phyloP scores from a whole-genome alignment of 2,329 filamentous ascomycete species.

The Hymenoscyphus salicellus region DNA sequence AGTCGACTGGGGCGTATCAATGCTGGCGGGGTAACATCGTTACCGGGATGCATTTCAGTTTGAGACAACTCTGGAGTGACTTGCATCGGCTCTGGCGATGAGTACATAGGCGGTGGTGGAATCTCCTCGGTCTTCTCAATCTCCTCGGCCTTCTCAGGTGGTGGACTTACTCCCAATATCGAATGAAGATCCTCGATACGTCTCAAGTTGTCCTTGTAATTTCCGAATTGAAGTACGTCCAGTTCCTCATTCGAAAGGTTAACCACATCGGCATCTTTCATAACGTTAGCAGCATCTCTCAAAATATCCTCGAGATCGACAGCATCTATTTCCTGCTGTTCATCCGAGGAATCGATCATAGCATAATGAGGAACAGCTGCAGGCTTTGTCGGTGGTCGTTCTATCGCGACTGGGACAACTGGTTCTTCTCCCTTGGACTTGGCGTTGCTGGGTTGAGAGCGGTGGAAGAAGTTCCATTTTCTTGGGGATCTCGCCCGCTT shows the following conservation, averaged over 20 bases:
- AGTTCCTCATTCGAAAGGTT: constrained; percentile 32
- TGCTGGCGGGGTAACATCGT: constrained; percentile 8
- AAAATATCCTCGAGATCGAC: constrained; percentile 48
- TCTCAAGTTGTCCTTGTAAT: constrained; percentile 28
- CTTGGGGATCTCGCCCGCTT: constrained; percentile 53
- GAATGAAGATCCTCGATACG: constrained; percentile 24
- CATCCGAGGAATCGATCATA: constrained; percentile 58
- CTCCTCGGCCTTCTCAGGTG: constrained; percentile 9
- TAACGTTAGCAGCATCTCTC: constrained; percentile 37
- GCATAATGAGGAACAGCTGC: constrained; percentile 56
- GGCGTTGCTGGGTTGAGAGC: constrained; percentile 46
- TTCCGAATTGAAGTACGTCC: constrained; percentile 32
- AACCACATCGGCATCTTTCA: constrained; percentile 36
- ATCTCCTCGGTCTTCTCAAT: neutral
- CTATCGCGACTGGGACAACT: constrained; percentile 48
- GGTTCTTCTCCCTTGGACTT: constrained; percentile 39
- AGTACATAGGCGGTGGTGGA: constrained; percentile 17
- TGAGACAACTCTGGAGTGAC: constrained; percentile 24
- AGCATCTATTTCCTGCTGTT: constrained; percentile 30
- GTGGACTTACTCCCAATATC: constrained; percentile 6
- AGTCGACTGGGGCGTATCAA: constrained; percentile 50
- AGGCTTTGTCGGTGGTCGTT: constrained; percentile 41
- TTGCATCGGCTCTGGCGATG: constrained; percentile 27
- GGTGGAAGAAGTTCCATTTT: constrained; percentile 63
- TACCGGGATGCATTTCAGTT: constrained; percentile 27